These are phyloP conservation scores for Ophiostoma tasmaniense DNA, from an alignment of 2,329 filamentous ascomycete species.

Conservation along the genomic window DNA sequence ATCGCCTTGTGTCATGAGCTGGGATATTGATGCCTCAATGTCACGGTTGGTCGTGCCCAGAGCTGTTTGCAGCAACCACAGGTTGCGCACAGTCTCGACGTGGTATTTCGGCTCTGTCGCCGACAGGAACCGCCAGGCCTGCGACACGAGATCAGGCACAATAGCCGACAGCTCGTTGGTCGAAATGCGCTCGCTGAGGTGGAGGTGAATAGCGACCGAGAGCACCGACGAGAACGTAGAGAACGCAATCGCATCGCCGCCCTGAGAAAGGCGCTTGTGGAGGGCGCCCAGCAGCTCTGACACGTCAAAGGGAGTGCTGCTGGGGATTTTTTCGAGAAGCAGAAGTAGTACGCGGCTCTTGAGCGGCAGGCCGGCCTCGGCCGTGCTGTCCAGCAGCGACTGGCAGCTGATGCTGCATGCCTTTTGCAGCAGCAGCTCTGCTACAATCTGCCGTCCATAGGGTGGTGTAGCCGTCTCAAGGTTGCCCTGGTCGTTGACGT, in stretches of 20 bases:
- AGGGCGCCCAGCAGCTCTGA: constrained; percentile 43
- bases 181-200: constrained; percentile 44
- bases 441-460: constrained; percentile 46
- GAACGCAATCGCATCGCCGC: constrained; percentile 36
- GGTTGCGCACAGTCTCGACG: constrained; percentile 76
- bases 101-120: constrained; percentile 85
- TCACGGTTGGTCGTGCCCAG: constrained; percentile 60
- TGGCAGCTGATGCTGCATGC: constrained; percentile 44
- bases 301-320: constrained; percentile 38
- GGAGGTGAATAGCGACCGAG: constrained; percentile 49
- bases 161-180: constrained; percentile 49
- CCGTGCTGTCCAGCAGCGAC: constrained; percentile 34
- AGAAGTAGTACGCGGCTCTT: constrained; percentile 53
- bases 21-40: constrained; percentile 69
- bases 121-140: constrained; percentile 73
- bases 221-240: constrained; percentile 49
- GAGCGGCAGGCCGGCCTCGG: constrained; percentile 43
- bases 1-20: constrained; percentile 54
- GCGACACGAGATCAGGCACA: constrained; percentile 58
- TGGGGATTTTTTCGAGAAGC: constrained; percentile 45
- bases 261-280: constrained; percentile 36
- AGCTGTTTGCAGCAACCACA: constrained; percentile 76
- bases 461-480: constrained; percentile 54
- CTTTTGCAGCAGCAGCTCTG: constrained; percentile 57
- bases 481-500: constrained; percentile 61